Evolutionary conservation across 108 stramenopile genomes (phyloP), one percentile per base, ranked within the genome.

Genomic region (Skeletonema tropicum): DNA sequence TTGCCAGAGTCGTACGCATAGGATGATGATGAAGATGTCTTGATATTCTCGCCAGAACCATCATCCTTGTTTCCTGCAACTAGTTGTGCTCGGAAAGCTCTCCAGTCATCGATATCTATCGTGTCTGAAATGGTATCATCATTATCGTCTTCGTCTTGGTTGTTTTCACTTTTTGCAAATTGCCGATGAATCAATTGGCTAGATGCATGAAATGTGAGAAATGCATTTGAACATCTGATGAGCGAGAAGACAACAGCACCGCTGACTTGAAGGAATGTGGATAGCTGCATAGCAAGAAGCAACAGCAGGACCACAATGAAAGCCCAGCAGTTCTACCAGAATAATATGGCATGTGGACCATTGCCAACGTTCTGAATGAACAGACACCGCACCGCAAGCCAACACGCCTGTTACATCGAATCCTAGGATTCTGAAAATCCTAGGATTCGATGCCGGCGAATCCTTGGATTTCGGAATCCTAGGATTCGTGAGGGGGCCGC

Each of bases 1-100:
- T 64, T n/a, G 3, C 84, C 84, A 12, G 74, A 52, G 60, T 85
- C 80, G 45, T 85, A 85, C 6, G 84, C 71, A 76, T 80, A 85
- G 10, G 78, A 36, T 26, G 67, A 55, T 59, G 63, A 78, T 23
- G 63, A 29, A 29, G 26, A 78, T 17, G 30, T 10, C 26, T 55
- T 45, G 11, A 15, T 11, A n/a, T 45, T n/a, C n/a, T n/a, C 15
- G 15, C 42, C 15, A 15, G 42, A 45, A 5, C 2, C 48, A 29
- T 55, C 65, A 32, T 57, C 65, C 8, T 52, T 12, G 13, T 65
- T 25, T 41, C 63, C 41, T 70, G 72, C 71, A 0, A 86, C 82
- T 1, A 86, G 69, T 25, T 74, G 74, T 5, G 85, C 85, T 0
- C 85, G 73, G 48, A 86, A 86, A 1, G 68, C 82, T 72, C 85